Conservation (phyloP, 345 rosid genomes). For the Erucastrum elatum region DNA sequence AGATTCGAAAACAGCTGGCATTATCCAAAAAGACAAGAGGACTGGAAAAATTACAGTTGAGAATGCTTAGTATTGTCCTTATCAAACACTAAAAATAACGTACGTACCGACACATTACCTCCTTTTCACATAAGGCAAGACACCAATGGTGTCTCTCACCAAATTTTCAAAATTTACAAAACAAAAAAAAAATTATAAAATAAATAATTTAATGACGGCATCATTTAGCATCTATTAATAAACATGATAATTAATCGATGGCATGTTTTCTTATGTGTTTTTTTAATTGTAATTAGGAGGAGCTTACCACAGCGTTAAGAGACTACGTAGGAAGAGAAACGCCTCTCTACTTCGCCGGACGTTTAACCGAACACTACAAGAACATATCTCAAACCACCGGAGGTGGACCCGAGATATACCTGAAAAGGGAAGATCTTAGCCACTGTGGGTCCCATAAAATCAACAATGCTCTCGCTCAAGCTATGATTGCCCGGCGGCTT, state of each 20-base stretch:
- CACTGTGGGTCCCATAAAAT: conserved; percentile 81
- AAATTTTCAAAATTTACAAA: too few relatives aligned
- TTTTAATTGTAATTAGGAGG: conserved; percentile 45
- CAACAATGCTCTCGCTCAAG: conserved; percentile 86
- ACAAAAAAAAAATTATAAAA: too few relatives aligned
- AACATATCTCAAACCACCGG: conserved; percentile 39
- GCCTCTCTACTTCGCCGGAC: conserved; percentile 68
- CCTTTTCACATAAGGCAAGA: too few relatives aligned
- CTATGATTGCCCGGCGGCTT: conserved; percentile 77
- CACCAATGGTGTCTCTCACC: too few relatives aligned
- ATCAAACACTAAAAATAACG: too few relatives aligned
- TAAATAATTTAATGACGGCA: too few relatives aligned
- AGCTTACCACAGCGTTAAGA: conserved; percentile 55
- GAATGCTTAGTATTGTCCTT: too few relatives aligned
- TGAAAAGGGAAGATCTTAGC: conserved; percentile 85
- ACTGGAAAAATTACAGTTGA: background rate
- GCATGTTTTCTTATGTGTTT: background rate
- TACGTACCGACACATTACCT: too few relatives aligned
- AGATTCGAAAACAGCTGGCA: background rate
- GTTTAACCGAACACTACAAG: conserved; percentile 68
- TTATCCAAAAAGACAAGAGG: background rate
- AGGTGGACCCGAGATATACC: conserved; percentile 65
- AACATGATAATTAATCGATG: background rate
- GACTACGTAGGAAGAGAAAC: conserved; percentile 88
- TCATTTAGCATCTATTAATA: background rate